These are phyloP conservation scores for Porphyrellus sp. DNA, from an alignment of 1,284 basidiomycete genomes.

Conservation along the genomic window DNA sequence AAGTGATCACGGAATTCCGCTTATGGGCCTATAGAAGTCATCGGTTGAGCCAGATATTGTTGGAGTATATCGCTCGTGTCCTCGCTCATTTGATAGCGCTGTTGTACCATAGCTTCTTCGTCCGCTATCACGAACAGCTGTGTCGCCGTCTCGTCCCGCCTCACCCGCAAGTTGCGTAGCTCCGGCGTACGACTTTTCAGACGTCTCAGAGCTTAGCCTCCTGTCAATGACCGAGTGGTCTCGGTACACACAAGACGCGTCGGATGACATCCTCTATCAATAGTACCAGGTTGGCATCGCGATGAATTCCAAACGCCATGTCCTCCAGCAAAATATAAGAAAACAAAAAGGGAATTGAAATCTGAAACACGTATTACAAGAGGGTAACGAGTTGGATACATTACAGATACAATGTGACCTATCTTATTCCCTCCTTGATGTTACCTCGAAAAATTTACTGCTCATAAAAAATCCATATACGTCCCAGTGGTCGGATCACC, in stretches of 20 bases:
- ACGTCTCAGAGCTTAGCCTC: too few relatives aligned
- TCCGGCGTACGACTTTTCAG: too few relatives aligned
- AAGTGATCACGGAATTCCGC: neutral
- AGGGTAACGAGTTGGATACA: constrained; percentile 27
- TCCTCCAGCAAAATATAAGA: neutral
- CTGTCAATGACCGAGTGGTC: too few relatives aligned
- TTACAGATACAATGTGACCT: constrained; percentile 28
- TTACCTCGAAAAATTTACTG: constrained; percentile 2
- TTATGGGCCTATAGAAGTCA: neutral
- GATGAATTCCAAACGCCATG: neutral
- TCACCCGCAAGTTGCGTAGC: too few relatives aligned
- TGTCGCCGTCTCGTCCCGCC: too few relatives aligned
- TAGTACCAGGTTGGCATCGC: neutral
- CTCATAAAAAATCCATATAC: constrained; percentile 13
- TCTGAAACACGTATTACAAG: constrained; percentile 22
- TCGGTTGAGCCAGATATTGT: neutral
- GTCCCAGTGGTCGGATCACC: neutral
- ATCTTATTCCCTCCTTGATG: constrained; percentile 6
- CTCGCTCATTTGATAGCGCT: too few relatives aligned
- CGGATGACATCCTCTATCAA: too few relatives aligned
- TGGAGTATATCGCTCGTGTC: too few relatives aligned
- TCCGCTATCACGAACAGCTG: too few relatives aligned
- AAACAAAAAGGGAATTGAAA: neutral
- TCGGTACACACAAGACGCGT: too few relatives aligned
- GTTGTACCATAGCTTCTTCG: too few relatives aligned